Percentiles rank a stretch among this genome's conserved stretches.
phyloP scores from a whole-genome alignment of 371 early-diverging fungal species.

The Parasitella parasitica region DNA sequence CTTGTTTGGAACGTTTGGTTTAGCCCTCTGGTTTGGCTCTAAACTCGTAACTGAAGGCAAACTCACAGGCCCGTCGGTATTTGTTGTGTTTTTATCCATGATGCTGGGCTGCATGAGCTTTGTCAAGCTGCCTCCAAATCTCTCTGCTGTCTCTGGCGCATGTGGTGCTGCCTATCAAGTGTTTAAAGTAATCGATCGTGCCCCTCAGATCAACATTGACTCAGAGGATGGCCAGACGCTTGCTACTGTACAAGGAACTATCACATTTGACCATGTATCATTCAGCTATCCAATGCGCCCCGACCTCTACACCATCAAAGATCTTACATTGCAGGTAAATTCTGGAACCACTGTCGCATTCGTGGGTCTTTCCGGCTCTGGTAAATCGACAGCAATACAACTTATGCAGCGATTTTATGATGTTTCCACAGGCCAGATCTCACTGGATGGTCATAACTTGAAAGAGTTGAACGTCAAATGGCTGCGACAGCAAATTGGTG shows the following conservation, averaged over 20 bases:
- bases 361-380: conserved; percentile 67
- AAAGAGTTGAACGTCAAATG: conserved; percentile 51
- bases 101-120: conserved; percentile 57
- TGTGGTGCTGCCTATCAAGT: conserved; percentile 67
- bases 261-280: conserved; percentile 62
- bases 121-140: conserved; percentile 54
- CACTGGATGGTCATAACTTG: conserved; percentile 57
- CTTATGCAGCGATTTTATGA: conserved; percentile 71
- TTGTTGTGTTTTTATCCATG: conserved; percentile 69
- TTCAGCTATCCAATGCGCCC: conserved; percentile 71
- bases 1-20: conserved; percentile 63
- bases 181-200: conserved; percentile 76
- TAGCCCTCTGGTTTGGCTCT: conserved; percentile 81
- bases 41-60: conserved; percentile 49
- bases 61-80: conserved; percentile 49
- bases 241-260: conserved; percentile 30
- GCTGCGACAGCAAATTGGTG: conserved; percentile 63
- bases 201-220: conserved; percentile 62
- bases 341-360: conserved; percentile 65
- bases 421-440: conserved; percentile 49
- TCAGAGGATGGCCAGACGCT: conserved; percentile 39
- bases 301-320: conserved; percentile 51
- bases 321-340: conserved; percentile 59
- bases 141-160: conserved; percentile 60
- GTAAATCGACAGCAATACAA: conserved; percentile 69